Base-by-base conservation (phyloP, 176 grass and related monocot species). In the Thinopyrum elongatum region DNA sequence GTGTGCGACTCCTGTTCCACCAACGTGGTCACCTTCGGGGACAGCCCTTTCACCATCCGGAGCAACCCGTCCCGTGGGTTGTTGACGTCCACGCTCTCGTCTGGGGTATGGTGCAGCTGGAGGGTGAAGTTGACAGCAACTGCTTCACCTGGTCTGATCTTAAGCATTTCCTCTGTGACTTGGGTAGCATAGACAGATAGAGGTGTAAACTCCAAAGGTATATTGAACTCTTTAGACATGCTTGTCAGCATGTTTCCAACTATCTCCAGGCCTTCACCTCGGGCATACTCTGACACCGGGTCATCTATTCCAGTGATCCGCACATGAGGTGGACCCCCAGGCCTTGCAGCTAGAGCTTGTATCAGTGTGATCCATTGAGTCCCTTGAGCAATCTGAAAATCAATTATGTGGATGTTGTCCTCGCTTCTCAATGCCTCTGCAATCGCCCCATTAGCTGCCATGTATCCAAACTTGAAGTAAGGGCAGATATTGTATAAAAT, bases 351-450 rank as follows among this genome's bases (percentile, higher is more conserved):
- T 61, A 98, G 77, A 0, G 96, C 96, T 88, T 95, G 93, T 84
- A 98, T 95, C 77, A 98, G 88, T 59, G 96, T 98, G 81, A 98
- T 84, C 96, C 96, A 98, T 80, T 98, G 96, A 71, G 96, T 95
- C 36, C 96, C 96, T 92, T 98, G 96, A 87, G 94, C 90, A 86
- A 98, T 98, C 80, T 98, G 96, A 46, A 98, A 98, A 92, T 98
- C 96, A 79, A 98, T 90, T 84, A 98, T 95, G 84, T 98, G 93
- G 79, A 98, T 98, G 30, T 70, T 92, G 91, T 95, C 88, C 79
- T 98, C 96, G 34, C 61, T 87, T 86, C 90, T 85, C 65, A 98
- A 78, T 78, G 93, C 93, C 51, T 98, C 93, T n/a, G 96, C 96
- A 84, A 98, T 98, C 5, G 96, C 96, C 17, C 96, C 96, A 63